These are phyloP conservation scores for Kwoniella pini DNA, from an alignment of 768 basidiomycete genomes.

Conservation along the genomic window DNA sequence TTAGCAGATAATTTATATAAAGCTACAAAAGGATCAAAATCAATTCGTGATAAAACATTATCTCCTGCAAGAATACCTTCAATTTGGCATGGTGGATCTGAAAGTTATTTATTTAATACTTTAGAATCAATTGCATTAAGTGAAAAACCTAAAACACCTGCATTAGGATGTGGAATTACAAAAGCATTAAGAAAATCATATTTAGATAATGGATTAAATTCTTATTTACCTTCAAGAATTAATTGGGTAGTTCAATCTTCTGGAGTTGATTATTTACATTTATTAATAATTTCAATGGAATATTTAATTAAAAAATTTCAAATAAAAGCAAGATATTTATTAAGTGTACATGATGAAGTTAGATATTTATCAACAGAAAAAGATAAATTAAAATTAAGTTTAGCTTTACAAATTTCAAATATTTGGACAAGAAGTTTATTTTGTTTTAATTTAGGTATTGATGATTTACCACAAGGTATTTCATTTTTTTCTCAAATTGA, in stretches of 20 bases:
- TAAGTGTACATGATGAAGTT: constrained; percentile 96
- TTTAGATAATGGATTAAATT: constrained; percentile 62
- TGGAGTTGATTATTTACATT: constrained; percentile 95
- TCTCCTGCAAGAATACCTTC: constrained; percentile 56
- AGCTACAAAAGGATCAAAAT: constrained; percentile 77
- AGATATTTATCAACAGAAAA: constrained; percentile 87
- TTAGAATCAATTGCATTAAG: constrained; percentile 90
- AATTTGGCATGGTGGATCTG: constrained; percentile 92
- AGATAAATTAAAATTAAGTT: constrained; percentile 84
- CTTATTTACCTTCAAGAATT: constrained; percentile 93
- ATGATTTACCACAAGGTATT: constrained; percentile 90
- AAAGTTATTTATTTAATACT: constrained; percentile 96
- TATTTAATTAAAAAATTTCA: constrained; percentile 75
- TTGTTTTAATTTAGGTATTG: constrained; percentile 90
- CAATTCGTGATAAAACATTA: constrained; percentile 37
- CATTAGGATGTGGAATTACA: constrained; percentile 90
- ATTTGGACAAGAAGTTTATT: constrained; percentile 92
- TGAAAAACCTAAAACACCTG: constrained; percentile 83
- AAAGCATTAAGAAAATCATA: constrained; percentile 88
- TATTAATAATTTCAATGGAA: constrained; percentile 93
- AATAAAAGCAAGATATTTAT: constrained; percentile 87
- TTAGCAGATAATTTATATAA: constrained; percentile 83
- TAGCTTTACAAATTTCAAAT: constrained; percentile 93
- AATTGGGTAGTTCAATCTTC: constrained; percentile 99
- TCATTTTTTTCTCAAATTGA: constrained; percentile 98